Base-by-base conservation (phyloP, 2,329 filamentous ascomycete genomes). In the Penicillium sp. region DNA sequence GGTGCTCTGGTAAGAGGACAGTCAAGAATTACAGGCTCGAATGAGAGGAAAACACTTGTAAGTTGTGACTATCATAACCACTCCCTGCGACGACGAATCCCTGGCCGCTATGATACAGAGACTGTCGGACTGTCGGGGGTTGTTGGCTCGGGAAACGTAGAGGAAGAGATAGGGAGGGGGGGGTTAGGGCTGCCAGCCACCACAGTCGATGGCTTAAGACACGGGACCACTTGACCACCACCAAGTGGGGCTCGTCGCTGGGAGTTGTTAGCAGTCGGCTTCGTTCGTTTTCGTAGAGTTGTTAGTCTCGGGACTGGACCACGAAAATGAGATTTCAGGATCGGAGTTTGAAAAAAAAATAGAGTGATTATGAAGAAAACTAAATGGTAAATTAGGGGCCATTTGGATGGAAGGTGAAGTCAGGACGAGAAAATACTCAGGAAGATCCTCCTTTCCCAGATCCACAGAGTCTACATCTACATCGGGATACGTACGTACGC, bases 151-250 rank as follows among this genome's bases (percentile, higher is more conserved):
- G 51, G 28, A 54, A 54, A 45, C 31, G 38, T 58, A 53, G 54
- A 59, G 49, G 54, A 56, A 28, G 45, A 31, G 28, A 31, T 31
- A 31, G 20, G 20, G 20, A 20, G 20, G 20, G 20, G 20, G 42
- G 41, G 41, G 55, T 45, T 64, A 65, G 58, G 63, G 58, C 63
- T 64, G 62, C 56, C 52, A 63, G 60, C 63, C 66, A 63, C 63
- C 60, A 48, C 11, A 56, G 48, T 47, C 22, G 41, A 66, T 66
- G 65, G 57, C 60, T 62, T 60, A 63, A 62, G 60, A 67, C 60
- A 64, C 57, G 61, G 58, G 20, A 20, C 20, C 20, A 20, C 20
- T 20, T 20, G 61, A 64, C 59, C 62, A 64, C 59, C 62, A 57
- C 58, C 25, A 28, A 42, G 64, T 68, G 66, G 66, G 51, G 54